Percentiles rank a stretch among this genome's conserved stretches.
phyloP scores from a whole-genome alignment of 2,329 filamentous ascomycete species.

The Penicillium oxalicum region DNA sequence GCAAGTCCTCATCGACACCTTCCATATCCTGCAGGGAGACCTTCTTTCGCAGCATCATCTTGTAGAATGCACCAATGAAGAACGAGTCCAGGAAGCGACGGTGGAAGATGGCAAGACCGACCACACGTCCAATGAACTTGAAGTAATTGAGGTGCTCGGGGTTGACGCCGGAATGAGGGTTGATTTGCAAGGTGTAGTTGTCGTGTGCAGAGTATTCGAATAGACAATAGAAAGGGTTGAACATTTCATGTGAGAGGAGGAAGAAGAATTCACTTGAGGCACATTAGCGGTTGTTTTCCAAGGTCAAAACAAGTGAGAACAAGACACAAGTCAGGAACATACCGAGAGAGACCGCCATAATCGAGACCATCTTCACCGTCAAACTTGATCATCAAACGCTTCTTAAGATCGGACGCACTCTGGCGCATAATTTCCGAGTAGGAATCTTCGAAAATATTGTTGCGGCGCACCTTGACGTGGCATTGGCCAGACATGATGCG shows the following conservation, averaged over 20 bases:
- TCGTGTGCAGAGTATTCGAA: constrained; percentile 99
- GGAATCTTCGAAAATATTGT: constrained; percentile 97
- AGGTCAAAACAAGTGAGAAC: neutral
- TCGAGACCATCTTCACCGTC: constrained; percentile 97
- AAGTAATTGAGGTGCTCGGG: constrained; percentile 99
- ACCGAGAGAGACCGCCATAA: constrained; percentile 89
- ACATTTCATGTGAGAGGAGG: constrained; percentile 98
- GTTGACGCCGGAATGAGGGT: constrained; percentile 98
- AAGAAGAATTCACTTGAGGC: constrained; percentile 87
- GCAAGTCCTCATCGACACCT: constrained; percentile 96
- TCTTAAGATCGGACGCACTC: constrained; percentile 92
- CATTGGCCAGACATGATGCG: constrained; percentile 94
- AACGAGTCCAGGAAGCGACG: constrained; percentile 95
- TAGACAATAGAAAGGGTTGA: constrained; percentile 98
- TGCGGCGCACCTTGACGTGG: constrained; percentile 93
- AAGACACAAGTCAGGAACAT: constrained; percentile 20
- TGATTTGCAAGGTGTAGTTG: constrained; percentile 99
- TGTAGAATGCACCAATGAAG: constrained; percentile 98
- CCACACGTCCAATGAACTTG: constrained; percentile 97
- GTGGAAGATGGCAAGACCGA: constrained; percentile 96
- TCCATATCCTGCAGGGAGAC: constrained; percentile 95
- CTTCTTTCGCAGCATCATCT: constrained; percentile 95
- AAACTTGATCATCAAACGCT: constrained; percentile 98
- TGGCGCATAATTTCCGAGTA: constrained; percentile 98
- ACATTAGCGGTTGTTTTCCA: constrained; percentile 21